These are phyloP conservation scores for Rostrohypoxylon terebratum DNA, from an alignment of 495 filamentous ascomycete species.

Conservation along the genomic window DNA sequence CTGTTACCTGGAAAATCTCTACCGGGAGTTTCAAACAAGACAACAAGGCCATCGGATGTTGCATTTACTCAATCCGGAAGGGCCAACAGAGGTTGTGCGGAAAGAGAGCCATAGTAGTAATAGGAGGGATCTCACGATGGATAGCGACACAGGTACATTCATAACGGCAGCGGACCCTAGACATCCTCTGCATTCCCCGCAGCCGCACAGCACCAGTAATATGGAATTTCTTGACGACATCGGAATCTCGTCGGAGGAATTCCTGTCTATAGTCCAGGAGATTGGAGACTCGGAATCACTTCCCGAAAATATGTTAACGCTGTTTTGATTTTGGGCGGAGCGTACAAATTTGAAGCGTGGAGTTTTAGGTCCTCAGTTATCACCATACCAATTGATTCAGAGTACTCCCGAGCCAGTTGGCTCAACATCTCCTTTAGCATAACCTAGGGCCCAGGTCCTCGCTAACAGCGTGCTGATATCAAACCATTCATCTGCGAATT, in stretches of 20 bases:
- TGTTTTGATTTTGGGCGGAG: neutral
- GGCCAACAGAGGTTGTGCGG: neutral
- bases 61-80: slow-evolving; percentile 1
- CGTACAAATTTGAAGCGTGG: neutral
- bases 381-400: neutral
- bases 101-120: neutral
- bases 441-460: slow-evolving; percentile 54
- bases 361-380: neutral
- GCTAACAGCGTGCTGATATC: slow-evolving; percentile 67
- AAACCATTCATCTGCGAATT: slow-evolving; percentile 74
- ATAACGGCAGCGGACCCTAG: neutral
- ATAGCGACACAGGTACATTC: neutral
- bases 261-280: slow-evolving; percentile 16
- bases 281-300: slow-evolving; percentile 11
- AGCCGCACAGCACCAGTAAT: slow-evolving; percentile 4
- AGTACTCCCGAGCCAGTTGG: slow-evolving; percentile 1
- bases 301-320: slow-evolving; percentile 12
- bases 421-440: slow-evolving; percentile 55
- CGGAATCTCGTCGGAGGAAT: slow-evolving; percentile 16
- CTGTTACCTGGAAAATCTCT: neutral
- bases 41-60: slow-evolving; percentile 13
- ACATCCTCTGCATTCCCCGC: neutral
- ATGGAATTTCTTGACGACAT: slow-evolving; percentile 20
- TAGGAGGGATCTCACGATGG: neutral
- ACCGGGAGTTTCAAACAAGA: slow-evolving; percentile 4